Percentiles rank a stretch among this genome's conserved stretches.
These are phyloP conservation scores for Eremomyces bilateralis DNA, from an alignment of 495 filamentous ascomycete species.

Conservation along the genomic window DNA sequence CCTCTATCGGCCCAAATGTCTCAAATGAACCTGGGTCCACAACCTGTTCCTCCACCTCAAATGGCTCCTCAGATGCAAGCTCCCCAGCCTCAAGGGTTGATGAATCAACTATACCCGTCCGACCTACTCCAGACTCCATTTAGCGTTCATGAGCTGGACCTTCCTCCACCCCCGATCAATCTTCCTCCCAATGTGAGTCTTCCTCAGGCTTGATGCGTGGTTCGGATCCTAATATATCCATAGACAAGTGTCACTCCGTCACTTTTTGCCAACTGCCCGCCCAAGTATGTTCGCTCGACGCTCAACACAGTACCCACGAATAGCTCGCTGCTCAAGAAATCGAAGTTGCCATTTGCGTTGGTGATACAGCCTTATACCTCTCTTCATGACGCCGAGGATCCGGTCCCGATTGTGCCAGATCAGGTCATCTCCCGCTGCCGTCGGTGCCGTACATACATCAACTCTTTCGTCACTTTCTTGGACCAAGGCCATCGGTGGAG, in stretches of 20 bases:
- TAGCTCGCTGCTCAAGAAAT: constrained; percentile 83
- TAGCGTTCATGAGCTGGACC: constrained; percentile 77
- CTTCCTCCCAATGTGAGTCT: constrained; percentile 71
- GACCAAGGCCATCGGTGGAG: constrained; percentile 96
- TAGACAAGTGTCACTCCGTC: constrained; percentile 85
- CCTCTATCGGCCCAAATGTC: constrained; percentile 8
- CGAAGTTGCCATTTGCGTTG: constrained; percentile 81
- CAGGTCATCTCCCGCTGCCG: constrained; percentile 93
- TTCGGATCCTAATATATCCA: constrained; percentile 3
- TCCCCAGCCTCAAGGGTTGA: constrained; percentile 23
- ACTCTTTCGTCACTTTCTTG: constrained; percentile 87
- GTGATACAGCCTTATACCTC: constrained; percentile 89
- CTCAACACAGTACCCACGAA: constrained; percentile 84
- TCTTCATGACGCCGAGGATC: constrained; percentile 79
- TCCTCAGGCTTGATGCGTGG: background rate
- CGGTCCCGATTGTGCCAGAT: constrained; percentile 78
- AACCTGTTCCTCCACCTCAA: constrained; percentile 13
- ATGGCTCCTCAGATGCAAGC: constrained; percentile 11
- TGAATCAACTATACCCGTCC: constrained; percentile 82
- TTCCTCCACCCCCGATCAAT: constrained; percentile 78
- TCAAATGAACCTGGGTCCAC: constrained; percentile 11
- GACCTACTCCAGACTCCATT: constrained; percentile 84
- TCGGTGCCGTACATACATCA: constrained; percentile 91
- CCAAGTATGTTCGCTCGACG: constrained; percentile 91
- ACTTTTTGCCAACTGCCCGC: constrained; percentile 72